Percentiles rank a stretch among this genome's conserved stretches.
Evolutionary conservation across 2,329 filamentous ascomycete species (phyloP).

Genomic region (Fusarium robinianum): DNA sequence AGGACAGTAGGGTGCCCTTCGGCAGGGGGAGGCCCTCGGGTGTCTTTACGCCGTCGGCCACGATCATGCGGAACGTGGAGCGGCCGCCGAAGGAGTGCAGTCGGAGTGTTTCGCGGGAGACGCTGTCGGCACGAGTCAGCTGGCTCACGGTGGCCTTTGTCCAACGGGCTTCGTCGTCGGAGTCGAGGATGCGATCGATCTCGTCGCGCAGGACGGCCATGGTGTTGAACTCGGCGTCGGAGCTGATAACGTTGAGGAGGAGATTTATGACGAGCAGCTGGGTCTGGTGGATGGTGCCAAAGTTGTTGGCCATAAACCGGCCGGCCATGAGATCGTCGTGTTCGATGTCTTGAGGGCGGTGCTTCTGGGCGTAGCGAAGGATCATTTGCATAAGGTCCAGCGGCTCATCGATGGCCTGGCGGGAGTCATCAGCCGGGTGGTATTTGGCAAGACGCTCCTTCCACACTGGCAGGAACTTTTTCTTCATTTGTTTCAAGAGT

Average conservation of each 20-base stretch:
- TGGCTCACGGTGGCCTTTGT: slow-evolving; percentile 44
- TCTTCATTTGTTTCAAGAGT: slow-evolving; percentile 35
- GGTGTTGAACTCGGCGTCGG: slow-evolving; percentile 45
- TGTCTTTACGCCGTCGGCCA: slow-evolving; percentile 37
- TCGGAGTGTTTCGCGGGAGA: slow-evolving; percentile 49
- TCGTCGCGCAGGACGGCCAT: slow-evolving; percentile 46
- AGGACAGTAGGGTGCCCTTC: slow-evolving; percentile 40
- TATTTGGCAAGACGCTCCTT: slow-evolving; percentile 25
- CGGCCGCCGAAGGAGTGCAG: slow-evolving; percentile 40
- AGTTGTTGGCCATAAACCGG: slow-evolving; percentile 42
- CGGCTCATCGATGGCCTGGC: slow-evolving; percentile 32
- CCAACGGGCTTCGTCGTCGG: slow-evolving; percentile 40
- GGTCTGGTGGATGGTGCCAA: slow-evolving; percentile 48
- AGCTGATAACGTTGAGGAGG: slow-evolving; percentile 44
- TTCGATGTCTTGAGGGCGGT: slow-evolving; percentile 45
- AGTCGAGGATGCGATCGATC: slow-evolving; percentile 37
- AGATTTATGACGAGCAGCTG: slow-evolving; percentile 47
- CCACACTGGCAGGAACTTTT: slow-evolving; percentile 33
- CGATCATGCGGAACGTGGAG: slow-evolving; percentile 38
- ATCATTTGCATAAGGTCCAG: slow-evolving; percentile 50
- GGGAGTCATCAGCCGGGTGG: slow-evolving; percentile 5
- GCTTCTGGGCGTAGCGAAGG: slow-evolving; percentile 44
- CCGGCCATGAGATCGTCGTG: slow-evolving; percentile 37
- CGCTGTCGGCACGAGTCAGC: slow-evolving; percentile 48
- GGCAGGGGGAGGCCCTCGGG: slow-evolving; percentile 41